A percentile compares a stretch with the other conserved stretches of the same genome.
Conservation (phyloP, 306 rosid species). For the Nissolia schottii region DNA sequence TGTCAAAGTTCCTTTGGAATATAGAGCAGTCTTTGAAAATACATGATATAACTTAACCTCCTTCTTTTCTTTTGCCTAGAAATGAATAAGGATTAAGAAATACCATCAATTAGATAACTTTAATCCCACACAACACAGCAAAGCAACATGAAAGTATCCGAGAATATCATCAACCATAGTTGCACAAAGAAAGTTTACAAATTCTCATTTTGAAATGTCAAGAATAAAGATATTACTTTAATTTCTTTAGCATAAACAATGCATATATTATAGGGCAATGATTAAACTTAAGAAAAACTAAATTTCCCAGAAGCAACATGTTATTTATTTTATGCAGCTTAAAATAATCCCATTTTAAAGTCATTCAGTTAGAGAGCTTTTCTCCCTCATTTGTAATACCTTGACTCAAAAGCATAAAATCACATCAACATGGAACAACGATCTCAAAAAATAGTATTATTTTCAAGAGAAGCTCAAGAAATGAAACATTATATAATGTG, state of each 20-base stretch:
- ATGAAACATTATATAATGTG: neutral
- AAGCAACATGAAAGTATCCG: neutral
- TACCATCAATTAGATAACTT: neutral
- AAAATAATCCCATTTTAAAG: constrained; percentile 4
- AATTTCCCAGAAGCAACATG: neutral
- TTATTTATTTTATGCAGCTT: neutral
- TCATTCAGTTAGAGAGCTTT: neutral
- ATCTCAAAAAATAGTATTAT: neutral
- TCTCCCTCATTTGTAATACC: neutral
- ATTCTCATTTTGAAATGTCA: neutral
- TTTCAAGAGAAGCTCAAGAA: neutral
- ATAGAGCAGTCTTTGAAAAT: neutral
- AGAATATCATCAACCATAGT: neutral
- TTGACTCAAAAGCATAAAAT: constrained; percentile 10
- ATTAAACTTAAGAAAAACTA: neutral
- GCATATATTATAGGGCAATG: neutral
- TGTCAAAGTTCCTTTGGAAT: constrained; percentile 11
- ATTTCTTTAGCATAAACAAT: neutral
- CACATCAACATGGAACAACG: constrained; percentile 6
- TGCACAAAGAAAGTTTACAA: neutral
- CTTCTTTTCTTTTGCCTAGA: constrained; percentile 46
- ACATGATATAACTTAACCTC: constrained; percentile 18
- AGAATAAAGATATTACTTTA: neutral
- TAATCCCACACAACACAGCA: constrained; percentile 1
- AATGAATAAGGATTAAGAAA: constrained; percentile 7